Base-by-base conservation (phyloP, 257 asterid species). In the Solanum phureja region DNA sequence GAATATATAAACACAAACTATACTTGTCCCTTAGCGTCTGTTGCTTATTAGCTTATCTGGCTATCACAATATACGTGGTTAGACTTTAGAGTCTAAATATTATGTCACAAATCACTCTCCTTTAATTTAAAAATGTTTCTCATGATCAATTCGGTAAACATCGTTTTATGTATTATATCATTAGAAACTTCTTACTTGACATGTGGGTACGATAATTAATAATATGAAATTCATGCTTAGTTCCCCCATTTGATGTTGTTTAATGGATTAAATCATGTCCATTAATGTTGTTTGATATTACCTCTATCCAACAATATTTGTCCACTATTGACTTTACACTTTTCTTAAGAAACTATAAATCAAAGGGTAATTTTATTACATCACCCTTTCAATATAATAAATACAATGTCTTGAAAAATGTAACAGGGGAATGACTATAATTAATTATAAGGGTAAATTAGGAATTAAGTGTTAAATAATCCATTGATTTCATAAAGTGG, bases 121-220 rank as follows among this genome's bases (percentile, higher is more conserved):
- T 14, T 46, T 5, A 18, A 56, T 42, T n/a, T 40, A 77, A 42
- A 77, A 24, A 16, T 77, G 0, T 69, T 27, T 86, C 64, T 56
- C 64, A 6, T 18, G 31, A 37, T 27, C 18, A 87, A 87, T 88
- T 88, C 35, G 92, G 92, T 88, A 90, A 88, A 84, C 87, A 81
- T 88, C 88, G 66, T 79, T 88, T 72, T 90, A 88, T 77, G 21
- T 74, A 68, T 11, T 2, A 24, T 74, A 24, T 83, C 44, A 19
- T 86, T 85, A 16, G 56, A 13, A 46, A 83, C 88, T 76, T 86
- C 35, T 18, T 52, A 52, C 62, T 79, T 46, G 52, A 73, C 85
- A 81, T 74, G 85, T 81, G 42, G 68, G 42, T 81, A 46, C 42
- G 19, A 46, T 46, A 62, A 81, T 81, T 46, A 62, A 81, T 81